These are phyloP conservation scores for Phlebopus sp. DNA, from an alignment of 1,284 basidiomycete genomes.

Conservation along the genomic window DNA sequence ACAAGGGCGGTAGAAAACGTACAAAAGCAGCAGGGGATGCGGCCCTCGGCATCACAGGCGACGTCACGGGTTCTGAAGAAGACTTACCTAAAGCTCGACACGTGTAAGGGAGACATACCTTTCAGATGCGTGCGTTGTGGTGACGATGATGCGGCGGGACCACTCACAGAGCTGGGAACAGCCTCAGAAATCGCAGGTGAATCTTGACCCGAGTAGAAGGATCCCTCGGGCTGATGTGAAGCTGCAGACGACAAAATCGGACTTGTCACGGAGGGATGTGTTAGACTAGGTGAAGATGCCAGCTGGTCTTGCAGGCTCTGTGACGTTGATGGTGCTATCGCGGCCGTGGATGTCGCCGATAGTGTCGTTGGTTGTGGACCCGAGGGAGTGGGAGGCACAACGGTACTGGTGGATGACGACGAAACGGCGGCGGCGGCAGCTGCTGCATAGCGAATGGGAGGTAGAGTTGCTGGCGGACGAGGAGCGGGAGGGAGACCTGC, in stretches of 20 bases:
- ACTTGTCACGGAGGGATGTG: conserved; percentile 75
- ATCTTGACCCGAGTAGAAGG: conserved; percentile 65
- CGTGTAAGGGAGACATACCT: conserved; percentile 35
- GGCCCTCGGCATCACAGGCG: conserved; percentile 35
- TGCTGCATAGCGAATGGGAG: conserved; percentile 88
- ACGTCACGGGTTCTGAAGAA: conserved; percentile 38
- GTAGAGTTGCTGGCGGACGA: conserved; percentile 55
- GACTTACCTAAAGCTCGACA: conserved; percentile 23
- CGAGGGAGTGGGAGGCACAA: conserved; percentile 20
- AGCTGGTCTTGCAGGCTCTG: conserved; percentile 39
- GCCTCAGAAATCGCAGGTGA: conserved; percentile 74
- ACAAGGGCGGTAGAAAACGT: conserved; percentile 20
- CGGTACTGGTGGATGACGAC: conserved; percentile 36
- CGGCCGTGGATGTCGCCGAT: conserved; percentile 34
- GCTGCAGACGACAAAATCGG: conserved; percentile 73
- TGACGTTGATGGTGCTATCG: conserved; percentile 38
- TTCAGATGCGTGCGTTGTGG: conserved; percentile 47
- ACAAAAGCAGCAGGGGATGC: conserved; percentile 39
- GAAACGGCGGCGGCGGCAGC: conserved; percentile 86
- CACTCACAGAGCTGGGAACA: conserved; percentile 50
- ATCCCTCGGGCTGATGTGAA: conserved; percentile 67
- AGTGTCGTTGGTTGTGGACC: conserved; percentile 33
- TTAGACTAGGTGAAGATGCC: conserved; percentile 72
- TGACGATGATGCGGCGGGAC: conserved; percentile 55
- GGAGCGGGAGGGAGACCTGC: conserved; percentile 55